These are phyloP conservation scores for Puccinia horiana DNA, from an alignment of 1,284 basidiomycete genomes.

Conservation along the genomic window DNA sequence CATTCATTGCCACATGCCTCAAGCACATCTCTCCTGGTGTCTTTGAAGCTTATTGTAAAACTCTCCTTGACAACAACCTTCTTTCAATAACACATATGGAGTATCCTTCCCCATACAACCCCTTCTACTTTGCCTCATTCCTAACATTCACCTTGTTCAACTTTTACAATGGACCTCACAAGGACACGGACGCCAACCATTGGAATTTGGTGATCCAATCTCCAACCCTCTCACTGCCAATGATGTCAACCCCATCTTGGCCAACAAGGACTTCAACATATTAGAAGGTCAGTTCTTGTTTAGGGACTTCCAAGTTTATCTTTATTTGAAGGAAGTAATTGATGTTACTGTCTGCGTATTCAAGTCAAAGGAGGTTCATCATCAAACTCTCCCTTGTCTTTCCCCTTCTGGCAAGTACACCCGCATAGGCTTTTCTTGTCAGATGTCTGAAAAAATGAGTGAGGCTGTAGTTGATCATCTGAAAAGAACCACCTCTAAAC, in stretches of 20 bases:
- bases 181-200: not conserved
- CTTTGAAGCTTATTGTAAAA: not conserved
- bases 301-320: not conserved
- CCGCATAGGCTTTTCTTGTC: conserved; percentile 1
- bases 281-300: not conserved
- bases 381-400: not conserved
- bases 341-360: conserved; percentile 3
- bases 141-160: not conserved
- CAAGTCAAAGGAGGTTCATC: not conserved
- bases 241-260: not conserved
- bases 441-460: conserved; percentile 5
- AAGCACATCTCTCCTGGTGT: not conserved
- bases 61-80: not conserved
- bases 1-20: not conserved
- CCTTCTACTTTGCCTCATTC: conserved; percentile 4
- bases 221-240: conserved; percentile 1
- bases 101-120: conserved; percentile 5
- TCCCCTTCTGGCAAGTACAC: conserved; percentile 1
- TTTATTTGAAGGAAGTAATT: not conserved
- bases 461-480: not conserved
- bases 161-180: conserved; percentile 20
- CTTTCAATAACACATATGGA: conserved; percentile 15
- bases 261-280: not conserved
- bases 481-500: not conserved
- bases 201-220: not conserved